phyloP scores from a whole-genome alignment of 2,329 filamentous ascomycete species.

The Escovopsis sp. region DNA sequence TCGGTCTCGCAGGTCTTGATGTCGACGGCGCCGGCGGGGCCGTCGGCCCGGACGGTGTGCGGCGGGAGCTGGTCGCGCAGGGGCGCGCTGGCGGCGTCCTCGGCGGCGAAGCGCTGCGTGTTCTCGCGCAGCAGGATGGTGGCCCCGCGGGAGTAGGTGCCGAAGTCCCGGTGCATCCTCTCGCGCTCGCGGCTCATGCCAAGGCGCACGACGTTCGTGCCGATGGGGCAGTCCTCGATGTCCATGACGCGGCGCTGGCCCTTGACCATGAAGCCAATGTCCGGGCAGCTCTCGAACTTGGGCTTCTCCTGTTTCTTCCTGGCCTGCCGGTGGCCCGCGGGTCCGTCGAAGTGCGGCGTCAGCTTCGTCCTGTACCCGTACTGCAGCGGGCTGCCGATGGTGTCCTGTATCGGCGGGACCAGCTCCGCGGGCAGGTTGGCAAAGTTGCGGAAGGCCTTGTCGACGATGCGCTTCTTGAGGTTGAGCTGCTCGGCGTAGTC shows the following conservation, averaged over 20 bases:
- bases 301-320: slow-evolving; percentile 13
- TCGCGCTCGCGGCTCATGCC: slow-evolving; percentile 70
- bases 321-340: slow-evolving; percentile 40
- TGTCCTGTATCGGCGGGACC: slow-evolving; percentile 64
- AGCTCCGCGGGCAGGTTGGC: slow-evolving; percentile 63
- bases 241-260: slow-evolving; percentile 69
- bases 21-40: slow-evolving; percentile 58
- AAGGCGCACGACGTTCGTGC: slow-evolving; percentile 66
- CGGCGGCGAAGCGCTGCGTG: slow-evolving; percentile 51
- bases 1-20: slow-evolving; percentile 83
- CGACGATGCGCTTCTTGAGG: slow-evolving; percentile 73
- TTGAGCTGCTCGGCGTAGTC: slow-evolving; percentile 72
- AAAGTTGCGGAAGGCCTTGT: slow-evolving; percentile 87
- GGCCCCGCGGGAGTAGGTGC: slow-evolving; percentile 63
- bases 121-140: slow-evolving; percentile 82
- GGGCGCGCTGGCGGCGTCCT: slow-evolving; percentile 15
- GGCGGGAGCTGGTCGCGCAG: slow-evolving; percentile 12
- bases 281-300: slow-evolving; percentile 49
- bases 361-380: slow-evolving; percentile 95
- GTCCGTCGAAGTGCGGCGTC: slow-evolving; percentile 86
- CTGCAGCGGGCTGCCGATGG: slow-evolving; percentile 77
- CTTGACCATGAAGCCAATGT: slow-evolving; percentile 84
- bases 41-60: slow-evolving; percentile 33
- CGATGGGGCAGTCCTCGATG: slow-evolving; percentile 95
- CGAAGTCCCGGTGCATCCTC: slow-evolving; percentile 55